phyloP scores from a whole-genome alignment of 108 stramenopile genomes.

The Phaeodactylum tricornutum region DNA sequence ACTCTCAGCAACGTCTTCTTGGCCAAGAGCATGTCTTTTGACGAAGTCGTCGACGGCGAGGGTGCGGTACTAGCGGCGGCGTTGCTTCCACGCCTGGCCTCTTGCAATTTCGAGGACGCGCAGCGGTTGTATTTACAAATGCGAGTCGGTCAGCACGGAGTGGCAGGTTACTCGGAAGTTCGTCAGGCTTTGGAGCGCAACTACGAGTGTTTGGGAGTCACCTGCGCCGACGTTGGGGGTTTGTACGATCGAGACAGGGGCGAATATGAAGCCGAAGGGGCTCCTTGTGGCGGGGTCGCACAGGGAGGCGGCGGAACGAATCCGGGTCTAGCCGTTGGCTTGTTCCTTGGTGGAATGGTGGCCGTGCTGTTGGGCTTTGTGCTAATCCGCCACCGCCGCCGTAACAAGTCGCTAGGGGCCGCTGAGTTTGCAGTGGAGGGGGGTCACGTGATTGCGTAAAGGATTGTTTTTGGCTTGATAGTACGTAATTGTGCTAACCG shows the following conservation, averaged over 20 bases:
- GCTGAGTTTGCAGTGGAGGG: too few species aligned
- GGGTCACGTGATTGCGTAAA: too few species aligned
- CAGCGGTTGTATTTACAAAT: slow-evolving; percentile 52
- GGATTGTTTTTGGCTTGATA: too few species aligned
- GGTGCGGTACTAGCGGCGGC: slow-evolving; percentile 70
- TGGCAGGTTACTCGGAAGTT: slow-evolving; percentile 28
- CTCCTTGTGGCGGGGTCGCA: slow-evolving; percentile 16
- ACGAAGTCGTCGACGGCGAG: slow-evolving; percentile 48
- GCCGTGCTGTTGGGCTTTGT: too few species aligned
- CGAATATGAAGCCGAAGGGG: slow-evolving; percentile 20
- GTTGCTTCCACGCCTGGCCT: slow-evolving; percentile 50
- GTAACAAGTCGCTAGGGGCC: too few species aligned
- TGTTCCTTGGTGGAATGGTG: not conserved
- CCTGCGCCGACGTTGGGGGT: slow-evolving; percentile 58
- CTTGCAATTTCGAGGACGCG: slow-evolving; percentile 36
- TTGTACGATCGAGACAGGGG: slow-evolving; percentile 34
- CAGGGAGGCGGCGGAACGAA: not conserved
- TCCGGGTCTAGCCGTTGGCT: not conserved
- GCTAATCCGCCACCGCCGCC: too few species aligned
- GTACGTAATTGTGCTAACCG: too few species aligned
- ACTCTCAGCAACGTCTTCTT: slow-evolving; percentile 48
- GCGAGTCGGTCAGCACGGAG: slow-evolving; percentile 13
- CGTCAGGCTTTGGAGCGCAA: slow-evolving; percentile 57
- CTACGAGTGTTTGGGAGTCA: slow-evolving; percentile 49
- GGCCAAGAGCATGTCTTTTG: slow-evolving; percentile 13